A percentile compares a stretch with the other conserved stretches of the same genome.
Evolutionary conservation across 2,329 filamentous ascomycete genomes (phyloP).

Genomic region (Cladosporium velox): DNA sequence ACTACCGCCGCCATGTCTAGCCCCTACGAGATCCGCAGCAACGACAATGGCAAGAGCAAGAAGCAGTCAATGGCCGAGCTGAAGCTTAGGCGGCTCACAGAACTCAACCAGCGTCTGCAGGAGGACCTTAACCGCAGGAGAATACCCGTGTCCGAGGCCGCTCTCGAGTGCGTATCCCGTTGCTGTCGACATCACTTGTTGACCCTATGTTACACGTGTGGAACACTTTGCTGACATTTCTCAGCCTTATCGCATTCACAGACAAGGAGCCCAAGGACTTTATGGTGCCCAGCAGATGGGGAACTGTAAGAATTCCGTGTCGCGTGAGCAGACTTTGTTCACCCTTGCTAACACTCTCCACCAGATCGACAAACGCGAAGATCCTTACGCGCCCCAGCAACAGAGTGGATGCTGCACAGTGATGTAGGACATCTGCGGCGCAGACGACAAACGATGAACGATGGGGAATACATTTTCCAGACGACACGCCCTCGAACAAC

Average conservation of each 20-base stretch:
- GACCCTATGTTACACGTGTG: neutral
- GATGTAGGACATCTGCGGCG: constrained; percentile 63
- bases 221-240: constrained; percentile 5
- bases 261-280: constrained; percentile 93
- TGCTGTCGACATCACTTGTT: neutral
- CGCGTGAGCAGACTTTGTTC: neutral
- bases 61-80: constrained; percentile 99
- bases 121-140: constrained; percentile 94
- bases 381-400: constrained; percentile 97
- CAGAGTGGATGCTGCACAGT: constrained; percentile 89
- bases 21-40: constrained; percentile 66
- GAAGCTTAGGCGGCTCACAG: constrained; percentile 92
- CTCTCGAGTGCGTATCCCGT: constrained; percentile 53
- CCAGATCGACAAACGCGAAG: constrained; percentile 87
- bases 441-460: constrained; percentile 19
- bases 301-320: constrained; percentile 57
- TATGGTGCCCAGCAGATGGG: constrained; percentile 98
- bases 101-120: constrained; percentile 92
- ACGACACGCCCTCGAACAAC: neutral
- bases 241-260: constrained; percentile 94
- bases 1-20: constrained; percentile 53
- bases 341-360: constrained; percentile 5
- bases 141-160: constrained; percentile 92
- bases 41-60: constrained; percentile 76
- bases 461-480: constrained; percentile 9